Base-by-base conservation (phyloP, 306 rosid species). In the Rubus idaeus region DNA sequence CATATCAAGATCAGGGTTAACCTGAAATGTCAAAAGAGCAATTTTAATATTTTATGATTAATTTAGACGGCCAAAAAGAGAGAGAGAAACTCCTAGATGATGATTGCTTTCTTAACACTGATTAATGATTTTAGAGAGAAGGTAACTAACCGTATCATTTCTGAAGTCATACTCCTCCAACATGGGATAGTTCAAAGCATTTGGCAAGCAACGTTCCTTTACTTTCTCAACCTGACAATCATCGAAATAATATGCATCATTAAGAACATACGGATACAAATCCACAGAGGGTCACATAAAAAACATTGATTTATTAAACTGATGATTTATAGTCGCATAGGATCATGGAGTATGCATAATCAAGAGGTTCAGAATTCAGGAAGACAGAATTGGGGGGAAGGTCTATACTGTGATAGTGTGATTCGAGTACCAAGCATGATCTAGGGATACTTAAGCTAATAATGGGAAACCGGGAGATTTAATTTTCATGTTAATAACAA, bases 131-230 rank as follows among this genome's bases (percentile, higher is more conserved):
- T 13, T 58, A 76, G 26, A 68, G 63, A 41, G 47, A 72, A 44
- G 63, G 46, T 51, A 53, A 87, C 95, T 92, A 79, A 92, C 98
- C 0, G 96, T 92, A 83, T 95, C 98, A 61, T 94, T 94, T 89
- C 96, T 87, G 87, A 94, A 94, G 87, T 94, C 98, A 52, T 94
- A 94, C 90, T 91, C 98, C 89, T 94, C 98, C 86, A 94, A 81
- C 98, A 94, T 94, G 65, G 98, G 98, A 89, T 90, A 94, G 85
- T 94, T 92, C 75, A 94, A 83, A 40, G 95, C 96, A 84, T 89
- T 89, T 50, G 97, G 96, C 92, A 94, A 81, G 84, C 98, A 94
- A 35, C 95, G 95, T 78, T 94, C 96, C 88, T 94, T 94, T 65
- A 94, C 98, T 84, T 91, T 94, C 83, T 94, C 98, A 76, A 94